These are phyloP conservation scores for Neopestalotiopsis rosae DNA, from an alignment of 2,329 filamentous ascomycete genomes.

Conservation along the genomic window DNA sequence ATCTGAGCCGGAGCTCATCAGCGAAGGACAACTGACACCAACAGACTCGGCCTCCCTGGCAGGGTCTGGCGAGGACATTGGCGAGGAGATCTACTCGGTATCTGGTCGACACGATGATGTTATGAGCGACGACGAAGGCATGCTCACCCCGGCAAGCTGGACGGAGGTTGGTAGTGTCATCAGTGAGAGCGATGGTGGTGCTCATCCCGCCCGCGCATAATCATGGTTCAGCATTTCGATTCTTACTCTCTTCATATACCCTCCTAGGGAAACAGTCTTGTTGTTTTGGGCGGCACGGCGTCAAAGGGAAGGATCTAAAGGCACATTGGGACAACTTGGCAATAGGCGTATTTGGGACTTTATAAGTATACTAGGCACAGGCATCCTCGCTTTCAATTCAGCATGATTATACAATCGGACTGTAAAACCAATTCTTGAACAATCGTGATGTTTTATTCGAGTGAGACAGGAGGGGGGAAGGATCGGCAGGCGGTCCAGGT, in stretches of 20 bases:
- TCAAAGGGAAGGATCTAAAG: neutral
- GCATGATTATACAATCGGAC: neutral
- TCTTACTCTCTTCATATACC: neutral
- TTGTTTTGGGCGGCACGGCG: slow-evolving; percentile 16
- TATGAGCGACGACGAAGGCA: slow-evolving; percentile 64
- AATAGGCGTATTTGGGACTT: neutral
- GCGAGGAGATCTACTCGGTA: slow-evolving; percentile 46
- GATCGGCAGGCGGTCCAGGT: too few species aligned
- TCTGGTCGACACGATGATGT: slow-evolving; percentile 55
- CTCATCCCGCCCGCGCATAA: slow-evolving; percentile 37
- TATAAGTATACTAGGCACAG: neutral
- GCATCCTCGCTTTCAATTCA: neutral
- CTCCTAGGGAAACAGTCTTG: neutral
- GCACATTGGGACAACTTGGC: slow-evolving; percentile 8
- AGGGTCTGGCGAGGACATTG: slow-evolving; percentile 55
- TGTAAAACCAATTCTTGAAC: neutral
- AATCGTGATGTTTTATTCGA: neutral
- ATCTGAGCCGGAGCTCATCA: slow-evolving; percentile 58
- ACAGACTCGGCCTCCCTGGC: slow-evolving; percentile 62
- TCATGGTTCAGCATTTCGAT: slow-evolving; percentile 18
- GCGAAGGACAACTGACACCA: slow-evolving; percentile 61
- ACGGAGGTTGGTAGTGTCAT: slow-evolving; percentile 68
- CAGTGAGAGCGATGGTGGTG: slow-evolving; percentile 58
- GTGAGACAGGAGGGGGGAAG: too few species aligned
- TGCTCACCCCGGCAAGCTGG: slow-evolving; percentile 67